phyloP scores from a whole-genome alignment of 2,329 filamentous ascomycete species.

The Curvularia sp. region DNA sequence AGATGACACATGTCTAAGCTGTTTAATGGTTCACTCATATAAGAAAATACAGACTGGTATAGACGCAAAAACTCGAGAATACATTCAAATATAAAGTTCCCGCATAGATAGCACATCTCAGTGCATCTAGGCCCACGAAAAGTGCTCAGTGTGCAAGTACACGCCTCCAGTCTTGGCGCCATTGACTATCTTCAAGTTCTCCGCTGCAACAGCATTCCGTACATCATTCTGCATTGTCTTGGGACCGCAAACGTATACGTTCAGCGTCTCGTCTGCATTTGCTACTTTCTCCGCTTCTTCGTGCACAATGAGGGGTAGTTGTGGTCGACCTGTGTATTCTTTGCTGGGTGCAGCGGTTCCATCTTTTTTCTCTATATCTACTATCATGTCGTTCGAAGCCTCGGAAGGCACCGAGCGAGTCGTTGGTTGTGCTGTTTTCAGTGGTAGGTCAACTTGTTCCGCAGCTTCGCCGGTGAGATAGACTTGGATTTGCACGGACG shows the following conservation, averaged over 20 bases:
- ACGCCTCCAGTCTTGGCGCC: slow-evolving; percentile 46
- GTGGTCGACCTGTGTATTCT: slow-evolving; percentile 44
- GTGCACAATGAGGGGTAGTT: slow-evolving; percentile 40
- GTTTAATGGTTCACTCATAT: background rate
- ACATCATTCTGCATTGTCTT: slow-evolving; percentile 58
- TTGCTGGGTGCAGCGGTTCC: slow-evolving; percentile 19
- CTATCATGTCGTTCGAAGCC: background rate
- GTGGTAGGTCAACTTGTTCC: slow-evolving; percentile 10
- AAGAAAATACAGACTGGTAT: background rate
- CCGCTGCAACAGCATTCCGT: slow-evolving; percentile 56
- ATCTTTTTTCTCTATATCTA: background rate
- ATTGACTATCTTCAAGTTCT: slow-evolving; percentile 51
- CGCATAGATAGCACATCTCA: background rate
- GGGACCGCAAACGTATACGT: slow-evolving; percentile 56
- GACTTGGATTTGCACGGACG: slow-evolving; percentile 30
- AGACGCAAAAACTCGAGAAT: background rate
- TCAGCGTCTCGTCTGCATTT: slow-evolving; percentile 28
- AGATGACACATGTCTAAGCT: background rate
- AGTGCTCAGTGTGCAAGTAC: slow-evolving; percentile 59
- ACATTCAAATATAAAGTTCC: background rate
- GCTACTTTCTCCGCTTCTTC: slow-evolving; percentile 28
- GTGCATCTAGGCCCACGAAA: slow-evolving; percentile 34
- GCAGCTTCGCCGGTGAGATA: slow-evolving; percentile 37
- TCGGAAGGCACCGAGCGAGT: background rate
- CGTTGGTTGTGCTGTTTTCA: background rate